Evolutionary conservation across 768 basidiomycete species (phyloP).

Genomic region (Termitomyces sp.): DNA sequence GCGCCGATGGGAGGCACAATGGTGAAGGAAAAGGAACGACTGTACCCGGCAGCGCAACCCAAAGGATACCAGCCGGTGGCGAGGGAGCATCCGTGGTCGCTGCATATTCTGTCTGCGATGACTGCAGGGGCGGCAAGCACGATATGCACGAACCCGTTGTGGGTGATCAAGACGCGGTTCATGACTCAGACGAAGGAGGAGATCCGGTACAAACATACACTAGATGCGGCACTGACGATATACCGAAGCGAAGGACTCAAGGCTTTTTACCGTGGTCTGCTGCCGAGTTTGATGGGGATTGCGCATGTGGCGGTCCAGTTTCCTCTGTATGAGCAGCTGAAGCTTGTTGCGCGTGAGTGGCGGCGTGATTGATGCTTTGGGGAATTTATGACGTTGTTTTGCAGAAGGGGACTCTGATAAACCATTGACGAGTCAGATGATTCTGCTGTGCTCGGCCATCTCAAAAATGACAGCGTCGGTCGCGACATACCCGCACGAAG

Average conservation of each 20-base stretch:
- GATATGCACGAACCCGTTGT: constrained; percentile 90
- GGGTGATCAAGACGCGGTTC: constrained; percentile 99
- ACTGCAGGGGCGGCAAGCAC: constrained; percentile 91
- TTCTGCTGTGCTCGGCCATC: constrained; percentile 86
- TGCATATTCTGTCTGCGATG: constrained; percentile 96
- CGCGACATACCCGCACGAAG: constrained; percentile 97
- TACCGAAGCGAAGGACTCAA: constrained; percentile 81
- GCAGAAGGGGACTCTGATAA: constrained; percentile 40
- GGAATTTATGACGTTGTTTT: constrained; percentile 4
- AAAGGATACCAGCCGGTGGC: constrained; percentile 81
- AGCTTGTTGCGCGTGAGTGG: constrained; percentile 76
- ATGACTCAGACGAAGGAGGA: constrained; percentile 90
- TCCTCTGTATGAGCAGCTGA: constrained; percentile 91
- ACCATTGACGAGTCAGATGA: constrained; percentile 54
- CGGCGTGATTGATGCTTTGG: background rate
- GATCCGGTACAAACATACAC: constrained; percentile 78
- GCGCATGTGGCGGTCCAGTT: constrained; percentile 96
- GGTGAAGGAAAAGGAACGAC: constrained; percentile 30
- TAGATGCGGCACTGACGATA: constrained; percentile 86
- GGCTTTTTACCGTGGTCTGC: constrained; percentile 91
- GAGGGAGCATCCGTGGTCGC: constrained; percentile 78
- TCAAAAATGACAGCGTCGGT: constrained; percentile 96
- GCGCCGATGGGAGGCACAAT: constrained; percentile 38
- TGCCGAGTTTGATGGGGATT: constrained; percentile 92
- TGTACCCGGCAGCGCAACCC: constrained; percentile 79